phyloP scores from a whole-genome alignment of 441 rosid species.

The Populus hybrid region DNA sequence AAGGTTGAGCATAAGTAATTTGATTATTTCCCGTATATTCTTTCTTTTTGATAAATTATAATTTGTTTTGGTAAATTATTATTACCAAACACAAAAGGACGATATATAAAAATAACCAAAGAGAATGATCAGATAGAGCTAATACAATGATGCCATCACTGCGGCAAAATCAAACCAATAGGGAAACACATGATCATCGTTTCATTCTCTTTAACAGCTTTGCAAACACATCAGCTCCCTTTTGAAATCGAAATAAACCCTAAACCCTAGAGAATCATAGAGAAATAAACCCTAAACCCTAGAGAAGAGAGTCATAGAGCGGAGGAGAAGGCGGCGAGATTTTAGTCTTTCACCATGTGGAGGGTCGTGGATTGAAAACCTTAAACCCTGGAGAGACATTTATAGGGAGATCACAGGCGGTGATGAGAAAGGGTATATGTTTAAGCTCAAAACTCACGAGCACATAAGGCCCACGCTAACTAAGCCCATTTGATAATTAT shows the following conservation, averaged over 20 bases:
- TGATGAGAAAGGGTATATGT: neutral
- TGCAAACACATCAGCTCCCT: no score
- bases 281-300: no score
- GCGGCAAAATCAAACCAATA: constrained; percentile 36
- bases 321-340: neutral
- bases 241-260: neutral
- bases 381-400: neutral
- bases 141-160: constrained; percentile 45
- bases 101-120: neutral
- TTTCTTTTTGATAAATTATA: no score
- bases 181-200: constrained; percentile 24
- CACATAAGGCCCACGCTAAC: neutral
- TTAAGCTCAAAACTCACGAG: neutral
- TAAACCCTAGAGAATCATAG: no score
- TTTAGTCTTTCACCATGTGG: neutral
- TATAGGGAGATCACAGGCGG: neutral
- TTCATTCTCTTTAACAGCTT: neutral
- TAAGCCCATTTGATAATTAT: neutral
- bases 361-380: neutral
- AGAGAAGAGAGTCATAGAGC: neutral
- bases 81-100: no score
- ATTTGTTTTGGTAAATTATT: no score
- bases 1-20: no score
- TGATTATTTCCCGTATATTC: no score
- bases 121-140: constrained; percentile 49